These are phyloP conservation scores for Kwoniella sp. DNA, from an alignment of 768 basidiomycete genomes.

Conservation along the genomic window DNA sequence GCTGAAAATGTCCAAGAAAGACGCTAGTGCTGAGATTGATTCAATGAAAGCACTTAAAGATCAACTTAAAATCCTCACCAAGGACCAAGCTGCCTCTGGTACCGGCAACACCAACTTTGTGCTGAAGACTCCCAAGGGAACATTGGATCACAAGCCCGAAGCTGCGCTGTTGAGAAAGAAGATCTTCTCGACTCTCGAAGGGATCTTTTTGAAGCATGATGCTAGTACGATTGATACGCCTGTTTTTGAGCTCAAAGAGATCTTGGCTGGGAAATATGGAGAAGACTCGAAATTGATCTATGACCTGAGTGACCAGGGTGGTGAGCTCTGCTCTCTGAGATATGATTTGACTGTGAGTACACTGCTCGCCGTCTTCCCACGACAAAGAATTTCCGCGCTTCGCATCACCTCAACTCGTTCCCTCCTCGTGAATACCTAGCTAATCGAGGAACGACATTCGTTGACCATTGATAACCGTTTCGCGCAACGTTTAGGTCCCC, in stretches of 20 bases:
- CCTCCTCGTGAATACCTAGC: background rate
- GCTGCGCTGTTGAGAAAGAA: conserved; percentile 91
- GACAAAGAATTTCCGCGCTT: too few species aligned
- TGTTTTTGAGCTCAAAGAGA: conserved; percentile 96
- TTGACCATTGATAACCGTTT: too few species aligned
- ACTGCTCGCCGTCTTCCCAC: too few species aligned
- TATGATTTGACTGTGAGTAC: conserved; percentile 84
- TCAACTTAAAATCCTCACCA: conserved; percentile 57
- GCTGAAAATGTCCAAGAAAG: conserved; percentile 46
- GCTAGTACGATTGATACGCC: conserved; percentile 94
- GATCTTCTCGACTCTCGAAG: conserved; percentile 84
- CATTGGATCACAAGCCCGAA: conserved; percentile 86
- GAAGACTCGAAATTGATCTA: conserved; percentile 98
- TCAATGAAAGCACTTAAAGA: conserved; percentile 52
- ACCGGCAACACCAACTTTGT: conserved; percentile 59
- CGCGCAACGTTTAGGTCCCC: too few species aligned
- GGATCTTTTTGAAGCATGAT: conserved; percentile 83
- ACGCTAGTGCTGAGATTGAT: conserved; percentile 46
- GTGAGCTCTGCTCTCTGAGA: conserved; percentile 88
- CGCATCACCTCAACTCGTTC: too few species aligned
- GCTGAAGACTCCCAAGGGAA: conserved; percentile 97
- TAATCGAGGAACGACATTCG: too few species aligned
- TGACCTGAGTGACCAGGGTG: conserved; percentile 95
- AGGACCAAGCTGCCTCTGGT: conserved; percentile 57
- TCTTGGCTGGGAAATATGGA: conserved; percentile 89